These are phyloP conservation scores for Solanum dulcamara DNA, from an alignment of 257 asterid genomes.

Conservation along the genomic window DNA sequence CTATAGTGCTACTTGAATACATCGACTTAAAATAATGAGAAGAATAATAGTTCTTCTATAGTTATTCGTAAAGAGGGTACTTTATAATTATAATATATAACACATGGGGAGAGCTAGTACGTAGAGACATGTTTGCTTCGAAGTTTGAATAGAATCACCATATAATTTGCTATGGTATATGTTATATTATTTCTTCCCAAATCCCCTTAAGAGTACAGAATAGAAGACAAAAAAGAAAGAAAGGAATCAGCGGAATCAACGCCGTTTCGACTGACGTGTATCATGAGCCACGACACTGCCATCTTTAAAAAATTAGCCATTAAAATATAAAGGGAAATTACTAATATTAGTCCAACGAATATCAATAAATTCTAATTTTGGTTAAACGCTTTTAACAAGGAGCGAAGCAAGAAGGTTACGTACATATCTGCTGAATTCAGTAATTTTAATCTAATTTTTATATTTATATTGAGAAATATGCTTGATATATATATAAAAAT, in stretches of 20 bases:
- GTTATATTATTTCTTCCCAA: background rate
- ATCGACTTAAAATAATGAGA: constrained; percentile 6
- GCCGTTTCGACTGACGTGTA: constrained; percentile 67
- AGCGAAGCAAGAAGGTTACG: background rate
- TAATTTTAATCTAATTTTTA: too few species aligned
- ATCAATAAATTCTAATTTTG: background rate
- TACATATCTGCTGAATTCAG: background rate
- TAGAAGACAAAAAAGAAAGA: constrained; percentile 40
- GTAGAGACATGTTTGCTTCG: constrained; percentile 20
- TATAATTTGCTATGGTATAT: background rate
- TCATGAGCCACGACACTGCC: constrained; percentile 24
- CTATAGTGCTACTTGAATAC: background rate
- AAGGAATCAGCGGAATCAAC: constrained; percentile 65
- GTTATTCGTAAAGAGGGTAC: constrained; percentile 17
- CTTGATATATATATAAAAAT: too few species aligned
- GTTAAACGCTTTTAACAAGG: background rate
- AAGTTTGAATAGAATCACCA: constrained; percentile 1
- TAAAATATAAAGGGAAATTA: background rate
- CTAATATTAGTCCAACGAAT: background rate
- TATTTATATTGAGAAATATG: background rate
- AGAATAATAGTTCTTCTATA: constrained; percentile 38
- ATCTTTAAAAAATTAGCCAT: background rate
- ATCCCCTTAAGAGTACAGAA: constrained; percentile 7
- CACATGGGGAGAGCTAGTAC: background rate
- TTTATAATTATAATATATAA: background rate